Conservation (phyloP, 352 stramenopile genomes). For the Phytophthora sp. region DNA sequence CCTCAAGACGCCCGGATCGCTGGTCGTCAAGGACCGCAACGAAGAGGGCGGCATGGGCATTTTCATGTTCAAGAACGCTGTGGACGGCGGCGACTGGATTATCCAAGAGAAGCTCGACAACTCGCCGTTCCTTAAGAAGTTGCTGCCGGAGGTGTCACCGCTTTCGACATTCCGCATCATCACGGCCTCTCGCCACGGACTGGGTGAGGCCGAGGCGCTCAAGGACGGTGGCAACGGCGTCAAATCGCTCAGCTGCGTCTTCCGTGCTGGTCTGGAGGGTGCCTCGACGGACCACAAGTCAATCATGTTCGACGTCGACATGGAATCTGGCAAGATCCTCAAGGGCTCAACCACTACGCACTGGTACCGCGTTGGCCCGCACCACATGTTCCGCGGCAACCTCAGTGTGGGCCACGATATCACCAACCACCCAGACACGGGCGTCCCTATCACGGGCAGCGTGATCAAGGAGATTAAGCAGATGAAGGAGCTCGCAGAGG, state of each 20-base stretch:
- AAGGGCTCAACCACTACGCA: constrained; percentile 97
- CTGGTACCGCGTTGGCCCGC: constrained; percentile 93
- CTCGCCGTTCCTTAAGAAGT: constrained; percentile 88
- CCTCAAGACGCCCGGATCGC: constrained; percentile 85
- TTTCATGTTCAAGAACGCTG: constrained; percentile 97
- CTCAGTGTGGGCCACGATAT: constrained; percentile 89
- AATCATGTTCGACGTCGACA: constrained; percentile 98
- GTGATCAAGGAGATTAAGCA: constrained; percentile 90
- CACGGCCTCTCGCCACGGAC: constrained; percentile 89
- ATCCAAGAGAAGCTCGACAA: constrained; percentile 98
- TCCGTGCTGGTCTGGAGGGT: constrained; percentile 66
- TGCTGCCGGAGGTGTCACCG: constrained; percentile 94
- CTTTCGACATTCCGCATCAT: constrained; percentile 99
- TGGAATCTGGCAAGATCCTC: constrained; percentile 92
- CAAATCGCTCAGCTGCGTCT: constrained; percentile 84
- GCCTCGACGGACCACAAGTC: constrained; percentile 97
- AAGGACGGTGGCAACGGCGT: constrained; percentile 65
- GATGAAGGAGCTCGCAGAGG: constrained; percentile 81
- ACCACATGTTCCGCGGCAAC: constrained; percentile 73
- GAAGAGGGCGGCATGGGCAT: constrained; percentile 98
- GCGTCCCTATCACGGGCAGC: constrained; percentile 86
- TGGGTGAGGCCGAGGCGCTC: constrained; percentile 51
- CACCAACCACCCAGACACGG: constrained; percentile 90
- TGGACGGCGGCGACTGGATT: constrained; percentile 94
- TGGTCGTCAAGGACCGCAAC: constrained; percentile 98